These are phyloP conservation scores for Cudoniella acicularis DNA, from an alignment of 495 filamentous ascomycete species.

Conservation along the genomic window DNA sequence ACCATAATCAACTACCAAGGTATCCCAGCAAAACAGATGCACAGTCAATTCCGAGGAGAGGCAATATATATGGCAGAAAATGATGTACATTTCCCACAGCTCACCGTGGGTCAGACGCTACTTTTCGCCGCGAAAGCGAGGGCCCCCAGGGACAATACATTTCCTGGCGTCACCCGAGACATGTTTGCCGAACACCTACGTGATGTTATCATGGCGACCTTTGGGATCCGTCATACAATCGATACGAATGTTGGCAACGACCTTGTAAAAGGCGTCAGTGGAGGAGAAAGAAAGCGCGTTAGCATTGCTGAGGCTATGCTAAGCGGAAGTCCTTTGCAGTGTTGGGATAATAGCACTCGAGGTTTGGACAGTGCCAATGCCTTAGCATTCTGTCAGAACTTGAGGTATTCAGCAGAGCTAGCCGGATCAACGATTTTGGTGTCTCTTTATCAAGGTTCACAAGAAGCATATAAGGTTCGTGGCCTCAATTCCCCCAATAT, in stretches of 20 bases:
- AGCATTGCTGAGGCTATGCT: slow-evolving; percentile 70
- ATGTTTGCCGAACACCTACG: slow-evolving; percentile 56
- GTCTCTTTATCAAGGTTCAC: slow-evolving; percentile 41
- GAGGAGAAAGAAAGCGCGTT: slow-evolving; percentile 78
- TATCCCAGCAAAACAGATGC: slow-evolving; percentile 42
- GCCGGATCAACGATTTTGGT: slow-evolving; percentile 39
- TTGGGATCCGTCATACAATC: slow-evolving; percentile 69
- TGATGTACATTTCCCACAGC: slow-evolving; percentile 69
- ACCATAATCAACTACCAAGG: slow-evolving; percentile 2
- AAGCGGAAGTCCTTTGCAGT: slow-evolving; percentile 55
- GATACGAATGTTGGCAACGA: slow-evolving; percentile 77
- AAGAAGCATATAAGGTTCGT: slow-evolving; percentile 43
- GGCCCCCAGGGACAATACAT: slow-evolving; percentile 38
- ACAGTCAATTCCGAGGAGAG: slow-evolving; percentile 30
- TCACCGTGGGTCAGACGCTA: slow-evolving; percentile 50
- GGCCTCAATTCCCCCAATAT: slow-evolving; percentile 60
- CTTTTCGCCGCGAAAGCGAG: slow-evolving; percentile 6
- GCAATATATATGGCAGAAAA: slow-evolving; percentile 64
- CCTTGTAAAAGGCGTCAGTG: slow-evolving; percentile 72
- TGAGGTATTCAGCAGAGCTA: slow-evolving; percentile 47
- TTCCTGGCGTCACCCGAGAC: slow-evolving; percentile 4
- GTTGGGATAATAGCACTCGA: slow-evolving; percentile 51
- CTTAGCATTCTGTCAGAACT: slow-evolving; percentile 39
- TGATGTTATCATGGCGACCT: slow-evolving; percentile 75
- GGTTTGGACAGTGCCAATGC: slow-evolving; percentile 49